phyloP scores from a whole-genome alignment of 345 rosid species.

The Heritiera littoralis region DNA sequence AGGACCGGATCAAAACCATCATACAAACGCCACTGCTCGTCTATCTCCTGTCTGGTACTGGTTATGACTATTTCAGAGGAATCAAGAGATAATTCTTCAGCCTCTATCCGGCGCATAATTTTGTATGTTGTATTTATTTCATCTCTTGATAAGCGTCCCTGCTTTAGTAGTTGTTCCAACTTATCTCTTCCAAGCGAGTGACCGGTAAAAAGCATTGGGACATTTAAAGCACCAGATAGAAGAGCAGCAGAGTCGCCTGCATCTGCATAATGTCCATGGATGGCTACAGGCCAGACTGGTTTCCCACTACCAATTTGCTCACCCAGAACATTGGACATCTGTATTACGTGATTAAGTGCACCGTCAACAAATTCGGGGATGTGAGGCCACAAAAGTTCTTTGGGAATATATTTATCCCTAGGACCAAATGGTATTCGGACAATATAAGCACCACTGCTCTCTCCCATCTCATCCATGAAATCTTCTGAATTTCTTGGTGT shows the following conservation, averaged over 20 bases:
- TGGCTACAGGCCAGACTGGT: constrained; percentile 93
- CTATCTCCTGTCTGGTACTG: constrained; percentile 96
- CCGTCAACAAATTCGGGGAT: constrained; percentile 98
- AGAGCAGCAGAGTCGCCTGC: constrained; percentile 95
- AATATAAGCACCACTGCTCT: constrained; percentile 94
- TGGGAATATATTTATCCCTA: constrained; percentile 73
- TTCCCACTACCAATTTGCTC: constrained; percentile 89
- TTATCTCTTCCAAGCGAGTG: constrained; percentile 98
- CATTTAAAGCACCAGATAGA: constrained; percentile 87
- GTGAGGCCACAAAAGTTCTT: constrained; percentile 94
- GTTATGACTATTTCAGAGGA: constrained; percentile 93
- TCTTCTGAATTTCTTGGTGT: constrained; percentile 70
- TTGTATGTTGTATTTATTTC: constrained; percentile 92
- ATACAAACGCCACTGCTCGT: constrained; percentile 93
- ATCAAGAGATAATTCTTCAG: constrained; percentile 87
- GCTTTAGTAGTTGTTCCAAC: constrained; percentile 88
- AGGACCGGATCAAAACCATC: constrained; percentile 96
- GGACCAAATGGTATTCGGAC: constrained; percentile 97
- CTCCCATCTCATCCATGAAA: constrained; percentile 78
- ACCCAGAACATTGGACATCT: constrained; percentile 93
- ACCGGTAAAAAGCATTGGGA: constrained; percentile 96
- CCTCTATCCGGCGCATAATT: constrained; percentile 95
- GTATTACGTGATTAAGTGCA: constrained; percentile 86
- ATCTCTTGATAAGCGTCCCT: constrained; percentile 82
- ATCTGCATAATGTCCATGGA: constrained; percentile 99